Evolutionary conservation across 2,329 filamentous ascomycete genomes (phyloP).

Genomic region (Apiospora sp.): DNA sequence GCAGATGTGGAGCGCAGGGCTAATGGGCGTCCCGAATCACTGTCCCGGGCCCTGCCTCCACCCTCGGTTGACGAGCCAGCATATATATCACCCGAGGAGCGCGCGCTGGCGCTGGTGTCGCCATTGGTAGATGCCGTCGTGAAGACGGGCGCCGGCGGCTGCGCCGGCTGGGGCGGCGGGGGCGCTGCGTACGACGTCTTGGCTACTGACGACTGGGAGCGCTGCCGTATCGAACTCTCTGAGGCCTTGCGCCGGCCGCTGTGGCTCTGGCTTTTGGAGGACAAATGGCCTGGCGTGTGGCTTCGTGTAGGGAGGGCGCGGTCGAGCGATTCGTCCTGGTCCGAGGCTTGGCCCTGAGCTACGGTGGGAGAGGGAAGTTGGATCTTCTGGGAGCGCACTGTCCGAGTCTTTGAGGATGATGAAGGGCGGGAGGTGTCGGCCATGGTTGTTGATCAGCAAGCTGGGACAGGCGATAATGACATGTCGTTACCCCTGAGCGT

Average conservation of each 20-base stretch:
- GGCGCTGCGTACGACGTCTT: conserved; percentile 41
- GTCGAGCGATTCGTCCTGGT: conserved; percentile 46
- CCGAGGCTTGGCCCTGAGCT: conserved; percentile 39
- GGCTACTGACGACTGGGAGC: conserved; percentile 57
- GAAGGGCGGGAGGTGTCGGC: conserved; percentile 43
- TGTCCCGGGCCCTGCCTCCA: conserved; percentile 37
- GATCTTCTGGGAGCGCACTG: conserved; percentile 63
- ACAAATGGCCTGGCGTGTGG: conserved; percentile 69
- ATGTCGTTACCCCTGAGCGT: conserved; percentile 18
- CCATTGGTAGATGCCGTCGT: conserved; percentile 31
- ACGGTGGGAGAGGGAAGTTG: conserved; percentile 46
- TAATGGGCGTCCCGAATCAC: conserved; percentile 49
- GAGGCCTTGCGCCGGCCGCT: conserved; percentile 56
- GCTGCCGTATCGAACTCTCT: conserved; percentile 61
- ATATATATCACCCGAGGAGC: conserved; percentile 34
- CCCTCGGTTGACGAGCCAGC: conserved; percentile 36
- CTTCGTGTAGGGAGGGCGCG: conserved; percentile 55
- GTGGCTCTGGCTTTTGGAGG: conserved; percentile 60
- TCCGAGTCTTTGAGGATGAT: conserved; percentile 50
- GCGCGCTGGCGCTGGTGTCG: conserved; percentile 33
- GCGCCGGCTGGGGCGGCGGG: conserved; percentile 35
- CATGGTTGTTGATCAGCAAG: conserved; percentile 34
- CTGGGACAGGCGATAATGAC: conserved; percentile 14
- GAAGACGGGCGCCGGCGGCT: conserved; percentile 28
- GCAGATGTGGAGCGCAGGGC: conserved; percentile 63